Conservation (phyloP, 2,329 filamentous ascomycete species). For the Talaromyces sp. region DNA sequence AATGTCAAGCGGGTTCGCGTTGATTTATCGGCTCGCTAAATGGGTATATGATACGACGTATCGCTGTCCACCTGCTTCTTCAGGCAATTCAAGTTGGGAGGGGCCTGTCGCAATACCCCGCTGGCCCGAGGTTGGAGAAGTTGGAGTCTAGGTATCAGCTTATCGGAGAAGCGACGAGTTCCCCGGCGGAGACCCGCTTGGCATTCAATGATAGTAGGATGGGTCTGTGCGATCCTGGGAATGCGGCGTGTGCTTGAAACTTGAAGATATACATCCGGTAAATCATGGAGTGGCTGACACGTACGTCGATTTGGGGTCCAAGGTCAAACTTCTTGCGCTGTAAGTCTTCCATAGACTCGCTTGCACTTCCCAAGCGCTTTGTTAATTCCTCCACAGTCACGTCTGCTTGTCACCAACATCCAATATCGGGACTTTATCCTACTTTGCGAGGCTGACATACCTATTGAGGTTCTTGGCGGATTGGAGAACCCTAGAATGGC, state of each 20-base stretch:
- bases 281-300: too few species aligned
- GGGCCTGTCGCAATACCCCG: conserved; percentile 2
- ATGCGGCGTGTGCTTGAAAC: too few species aligned
- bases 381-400: conserved; percentile 15
- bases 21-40: not conserved
- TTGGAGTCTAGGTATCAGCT: conserved; percentile 5
- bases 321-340: too few species aligned
- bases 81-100: not conserved
- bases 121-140: conserved; percentile 7
- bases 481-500: conserved; percentile 6
- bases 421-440: conserved; percentile 9
- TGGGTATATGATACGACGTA: not conserved
- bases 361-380: too few species aligned
- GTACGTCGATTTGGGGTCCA: too few species aligned
- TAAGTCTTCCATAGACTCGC: too few species aligned
- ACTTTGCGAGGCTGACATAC: conserved; percentile 14
- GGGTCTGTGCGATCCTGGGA: too few species aligned
- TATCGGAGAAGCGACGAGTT: conserved; percentile 1
- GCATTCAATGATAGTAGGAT: not conserved
- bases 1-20: not conserved
- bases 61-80: conserved; percentile 3
- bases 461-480: conserved; percentile 7
- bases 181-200: not conserved
- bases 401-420: conserved; percentile 12
- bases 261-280: too few species aligned